These are phyloP conservation scores for Hyaloperonospora brassicae DNA, from an alignment of 352 stramenopile genomes.

Conservation along the genomic window DNA sequence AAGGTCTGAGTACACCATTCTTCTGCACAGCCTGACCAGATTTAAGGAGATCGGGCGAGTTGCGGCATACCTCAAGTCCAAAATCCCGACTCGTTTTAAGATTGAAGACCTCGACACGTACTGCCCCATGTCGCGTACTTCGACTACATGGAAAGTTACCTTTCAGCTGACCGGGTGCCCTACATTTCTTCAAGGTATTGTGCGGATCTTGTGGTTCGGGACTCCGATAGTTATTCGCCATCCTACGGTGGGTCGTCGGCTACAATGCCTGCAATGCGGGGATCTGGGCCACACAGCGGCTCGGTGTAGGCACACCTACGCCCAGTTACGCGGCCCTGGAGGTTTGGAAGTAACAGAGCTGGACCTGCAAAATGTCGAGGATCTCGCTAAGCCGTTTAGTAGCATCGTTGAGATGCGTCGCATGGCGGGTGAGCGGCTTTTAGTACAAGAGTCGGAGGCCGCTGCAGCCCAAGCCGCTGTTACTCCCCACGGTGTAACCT, in stretches of 20 bases:
- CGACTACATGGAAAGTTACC: neutral
- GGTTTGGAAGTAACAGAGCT: neutral
- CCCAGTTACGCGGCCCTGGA: neutral
- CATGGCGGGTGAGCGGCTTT: no score
- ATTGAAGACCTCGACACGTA: neutral
- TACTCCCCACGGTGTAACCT: no score
- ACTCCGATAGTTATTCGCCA: neutral
- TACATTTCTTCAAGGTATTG: no score
- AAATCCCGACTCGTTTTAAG: neutral
- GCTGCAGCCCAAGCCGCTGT: no score
- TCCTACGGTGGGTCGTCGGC: no score
- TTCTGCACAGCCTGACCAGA: neutral
- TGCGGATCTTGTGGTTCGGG: neutral
- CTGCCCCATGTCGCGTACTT: neutral
- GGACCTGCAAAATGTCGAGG: no score
- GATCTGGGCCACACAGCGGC: neutral
- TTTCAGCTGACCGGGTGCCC: constrained; percentile 1
- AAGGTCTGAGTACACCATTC: neutral
- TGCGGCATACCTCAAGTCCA: neutral
- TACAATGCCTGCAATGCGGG: neutral
- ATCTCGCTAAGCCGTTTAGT: no score
- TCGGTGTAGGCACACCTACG: neutral
- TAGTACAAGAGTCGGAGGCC: no score
- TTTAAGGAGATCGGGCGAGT: neutral
- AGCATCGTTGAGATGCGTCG: no score